phyloP scores from a whole-genome alignment of 306 rosid species.

The Cercis canadensis region DNA sequence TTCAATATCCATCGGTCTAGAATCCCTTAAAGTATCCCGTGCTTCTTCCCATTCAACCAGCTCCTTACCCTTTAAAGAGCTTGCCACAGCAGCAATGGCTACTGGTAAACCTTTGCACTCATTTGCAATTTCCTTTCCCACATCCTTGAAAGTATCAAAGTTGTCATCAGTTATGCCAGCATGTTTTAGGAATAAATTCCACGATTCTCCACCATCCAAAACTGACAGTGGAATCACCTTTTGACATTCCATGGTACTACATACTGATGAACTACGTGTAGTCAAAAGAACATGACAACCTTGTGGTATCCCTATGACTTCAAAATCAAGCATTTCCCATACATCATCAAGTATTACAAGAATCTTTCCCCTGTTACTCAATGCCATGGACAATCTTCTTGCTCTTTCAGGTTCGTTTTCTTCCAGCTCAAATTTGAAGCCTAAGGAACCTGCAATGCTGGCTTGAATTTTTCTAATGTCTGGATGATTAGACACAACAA shows the following conservation, averaged over 20 bases:
- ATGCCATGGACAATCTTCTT: neutral
- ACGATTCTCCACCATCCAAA: conserved; percentile 11
- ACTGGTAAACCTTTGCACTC: conserved; percentile 41
- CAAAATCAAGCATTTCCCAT: conserved; percentile 13
- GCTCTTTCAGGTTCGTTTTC: conserved; percentile 4
- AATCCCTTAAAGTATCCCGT: neutral
- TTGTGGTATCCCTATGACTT: conserved; percentile 33
- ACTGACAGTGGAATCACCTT: neutral
- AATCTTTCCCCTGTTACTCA: neutral
- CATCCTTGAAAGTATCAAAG: neutral
- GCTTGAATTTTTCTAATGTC: conserved; percentile 21
- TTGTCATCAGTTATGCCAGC: neutral
- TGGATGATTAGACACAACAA: neutral
- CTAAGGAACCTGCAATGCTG: neutral
- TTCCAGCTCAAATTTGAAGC: fast-evolving
- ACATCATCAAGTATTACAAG: conserved; percentile 42
- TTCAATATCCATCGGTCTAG: neutral
- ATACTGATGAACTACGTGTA: neutral
- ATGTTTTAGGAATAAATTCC: conserved; percentile 15
- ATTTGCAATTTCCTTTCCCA: neutral
- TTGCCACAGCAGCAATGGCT: conserved; percentile 30
- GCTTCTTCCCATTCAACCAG: conserved; percentile 5
- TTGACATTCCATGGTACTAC: conserved; percentile 16
- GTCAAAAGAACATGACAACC: conserved; percentile 36
- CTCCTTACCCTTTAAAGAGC: neutral